phyloP scores from a whole-genome alignment of 805 yeast species.

The Spathaspora sp. region DNA sequence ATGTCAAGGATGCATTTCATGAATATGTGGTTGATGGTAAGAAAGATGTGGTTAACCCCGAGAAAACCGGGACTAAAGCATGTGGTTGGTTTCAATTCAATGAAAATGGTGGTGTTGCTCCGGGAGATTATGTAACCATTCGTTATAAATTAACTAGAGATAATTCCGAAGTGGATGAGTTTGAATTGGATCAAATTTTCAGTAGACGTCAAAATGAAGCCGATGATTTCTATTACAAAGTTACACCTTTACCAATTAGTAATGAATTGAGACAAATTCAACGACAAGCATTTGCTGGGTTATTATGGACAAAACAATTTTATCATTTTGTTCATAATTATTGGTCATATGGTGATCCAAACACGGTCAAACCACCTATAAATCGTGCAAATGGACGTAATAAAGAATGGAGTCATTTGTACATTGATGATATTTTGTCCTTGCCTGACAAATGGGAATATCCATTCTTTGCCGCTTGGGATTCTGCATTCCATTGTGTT shows the following conservation, averaged over 20 bases:
- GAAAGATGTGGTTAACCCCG: conserved; percentile 65
- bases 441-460: conserved; percentile 96
- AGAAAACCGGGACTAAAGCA: conserved; percentile 71
- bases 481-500: conserved; percentile 90
- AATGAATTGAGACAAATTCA: conserved; percentile 79
- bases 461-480: conserved; percentile 97
- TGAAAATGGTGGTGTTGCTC: conserved; percentile 72
- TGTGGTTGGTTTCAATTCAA: conserved; percentile 83
- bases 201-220: conserved; percentile 80
- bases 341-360: conserved; percentile 86
- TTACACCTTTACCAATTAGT: conserved; percentile 79
- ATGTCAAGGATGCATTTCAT: conserved; percentile 88
- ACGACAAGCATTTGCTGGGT: conserved; percentile 91
- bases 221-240: conserved; percentile 86
- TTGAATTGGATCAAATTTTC: conserved; percentile 65
- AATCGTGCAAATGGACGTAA: conserved; percentile 86
- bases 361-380: conserved; percentile 67
- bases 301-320: conserved; percentile 91
- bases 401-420: conserved; percentile 83
- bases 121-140: conserved; percentile 83
- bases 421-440: conserved; percentile 81
- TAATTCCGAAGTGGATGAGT: conserved; percentile 58
- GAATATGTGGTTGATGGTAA: conserved; percentile 67
- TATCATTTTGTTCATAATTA: conserved; percentile 81
- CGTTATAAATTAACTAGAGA: conserved; percentile 64